Base-by-base conservation (phyloP, 2,329 filamentous ascomycete genomes). In the Sclerotinia nivalis region DNA sequence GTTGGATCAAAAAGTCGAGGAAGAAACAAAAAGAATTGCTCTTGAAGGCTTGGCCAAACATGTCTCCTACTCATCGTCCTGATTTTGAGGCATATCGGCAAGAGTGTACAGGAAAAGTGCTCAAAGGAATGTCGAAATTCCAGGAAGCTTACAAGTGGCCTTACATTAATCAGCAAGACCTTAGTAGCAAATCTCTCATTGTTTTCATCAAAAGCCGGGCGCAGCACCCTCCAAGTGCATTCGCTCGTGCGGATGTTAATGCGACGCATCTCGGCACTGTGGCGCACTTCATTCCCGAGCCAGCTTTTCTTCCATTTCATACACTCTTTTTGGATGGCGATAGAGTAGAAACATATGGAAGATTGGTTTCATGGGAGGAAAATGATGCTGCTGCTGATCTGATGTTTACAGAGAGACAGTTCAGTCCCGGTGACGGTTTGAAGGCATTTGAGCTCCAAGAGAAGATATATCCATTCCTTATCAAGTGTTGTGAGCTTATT, bases 391-490 rank as follows among this genome's bases (percentile, higher is more conserved):
- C 28, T 49, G 28, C 43, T n/a, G 25, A 61, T 49, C 20, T 31
- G 43, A 31, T 31, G 25, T 34, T n/a, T 4, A 34, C 43, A 13
- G 25, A 34, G 20, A 61, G 28, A 61, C 43, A 61, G 6, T 61
- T 61, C 25, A 49, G 59, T 10, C 59, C 34, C 20, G 43, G 28
- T n/a, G 28, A 34, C 9, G 59, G 59, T n/a, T 15, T 61, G 20
- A 61, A n/a, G 6, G 28, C 59, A 47, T 45, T 61, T 34, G 28
- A 61, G 25, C 18, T 61, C 18, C 59, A 61, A 47, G 25, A 61
- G 10, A 61, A 34, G 2, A 61, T 61, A 34, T 61, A 34, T 15
- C 9, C 25, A 13, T 61, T 61, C 28, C 25, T 61, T 20, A 49
- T 49, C 43, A 47, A 12, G 10, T 61, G 25, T 45, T 61, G 43